phyloP scores from a whole-genome alignment of 129 eudicot species.

The Centaurea solstitialis region DNA sequence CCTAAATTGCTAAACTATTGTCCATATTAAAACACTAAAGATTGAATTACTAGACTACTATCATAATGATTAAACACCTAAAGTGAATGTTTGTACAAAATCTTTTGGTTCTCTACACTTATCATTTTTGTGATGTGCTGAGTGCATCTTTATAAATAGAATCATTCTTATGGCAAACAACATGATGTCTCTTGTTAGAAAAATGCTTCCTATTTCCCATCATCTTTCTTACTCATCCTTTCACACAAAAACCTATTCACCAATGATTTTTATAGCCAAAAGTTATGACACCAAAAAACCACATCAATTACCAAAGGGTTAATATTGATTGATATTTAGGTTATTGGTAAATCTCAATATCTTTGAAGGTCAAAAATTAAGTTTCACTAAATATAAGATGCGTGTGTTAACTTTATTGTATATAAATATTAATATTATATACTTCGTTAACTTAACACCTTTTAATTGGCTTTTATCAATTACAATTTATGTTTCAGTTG shows the following conservation, averaged over 20 bases:
- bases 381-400: background rate
- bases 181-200: constrained; percentile 50
- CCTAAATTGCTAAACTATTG: background rate
- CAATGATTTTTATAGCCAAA: constrained; percentile 73
- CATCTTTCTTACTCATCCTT: constrained; percentile 51
- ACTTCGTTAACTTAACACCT: constrained; percentile 25
- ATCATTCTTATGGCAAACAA: constrained; percentile 80
- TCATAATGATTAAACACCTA: constrained; percentile 21
- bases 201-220: constrained; percentile 72
- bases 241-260: constrained; percentile 31
- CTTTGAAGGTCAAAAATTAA: background rate
- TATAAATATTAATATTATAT: too few species aligned
- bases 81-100: constrained; percentile 25
- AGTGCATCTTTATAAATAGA: constrained; percentile 40
- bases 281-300: constrained; percentile 62
- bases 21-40: background rate
- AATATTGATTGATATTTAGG: constrained; percentile 15
- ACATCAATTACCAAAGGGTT: constrained; percentile 12
- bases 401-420: background rate
- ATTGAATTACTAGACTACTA: background rate
- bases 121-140: constrained; percentile 36
- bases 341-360: background rate
- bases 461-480: background rate
- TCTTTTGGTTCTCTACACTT: constrained; percentile 6
- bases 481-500: background rate